Base-by-base conservation (phyloP, 257 asterid genomes). In the Henckelia pumila region DNA sequence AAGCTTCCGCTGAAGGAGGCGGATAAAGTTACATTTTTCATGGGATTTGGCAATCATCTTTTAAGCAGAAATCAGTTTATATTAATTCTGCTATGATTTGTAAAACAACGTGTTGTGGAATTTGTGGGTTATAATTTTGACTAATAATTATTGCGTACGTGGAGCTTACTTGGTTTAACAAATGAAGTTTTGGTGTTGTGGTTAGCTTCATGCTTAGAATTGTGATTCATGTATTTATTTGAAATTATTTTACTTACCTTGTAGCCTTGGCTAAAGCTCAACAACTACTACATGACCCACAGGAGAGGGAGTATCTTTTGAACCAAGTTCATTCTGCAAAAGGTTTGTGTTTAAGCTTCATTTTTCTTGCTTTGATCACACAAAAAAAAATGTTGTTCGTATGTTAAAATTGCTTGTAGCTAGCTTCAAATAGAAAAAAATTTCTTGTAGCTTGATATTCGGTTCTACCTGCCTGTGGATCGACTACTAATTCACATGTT, bases 261-360 rank as follows among this genome's bases (percentile, higher is more conserved):
- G 76, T 94, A 90, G 99, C 99, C 6, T 81, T 93, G 70, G 95
- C 95, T 56, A 90, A 88, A 83, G 99, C 99, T 57, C 99, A 93
- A 74, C 95, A 93, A 76, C 11, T 88, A 74, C 71, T 93, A 66
- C 94, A 86, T 61, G 97, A 93, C 73, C 89, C 87, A 23, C 90
- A 85, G 77, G 99, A 93, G 85, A 91, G 99, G 80, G 96, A 90
- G 8, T 93, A 90, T 82, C 67, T 93, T 79, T 74, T 90, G 79
- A 93, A 78, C 86, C 99, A 94, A 82, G 88, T 94, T 58, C 77
- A 71, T 72, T 84, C 95, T 24, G 99, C 99, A 71, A 88, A 87
- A 91, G 97, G 99, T 94, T 63, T 24, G 74, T 67, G 69, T 55
- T 66, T 32, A 32, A 57, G 40, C 72, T 63, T 68, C 24, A 3